phyloP scores from a whole-genome alignment of 1,284 basidiomycete genomes.

The Cyathus pygmaeus region DNA sequence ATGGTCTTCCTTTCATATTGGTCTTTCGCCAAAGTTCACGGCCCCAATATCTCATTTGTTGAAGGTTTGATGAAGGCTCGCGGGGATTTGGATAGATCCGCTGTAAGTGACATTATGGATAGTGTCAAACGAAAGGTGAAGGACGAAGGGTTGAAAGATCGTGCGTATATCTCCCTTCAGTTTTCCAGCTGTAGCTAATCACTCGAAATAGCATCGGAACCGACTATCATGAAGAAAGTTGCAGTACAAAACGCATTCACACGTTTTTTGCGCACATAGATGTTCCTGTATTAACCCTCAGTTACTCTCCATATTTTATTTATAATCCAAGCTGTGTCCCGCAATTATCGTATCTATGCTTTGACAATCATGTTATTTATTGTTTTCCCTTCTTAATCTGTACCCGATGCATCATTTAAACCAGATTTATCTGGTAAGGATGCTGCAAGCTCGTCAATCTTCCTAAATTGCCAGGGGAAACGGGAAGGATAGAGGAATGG shows the following conservation, averaged over 20 bases:
- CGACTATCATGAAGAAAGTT: constrained; percentile 89
- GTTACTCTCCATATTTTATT: constrained; percentile 11
- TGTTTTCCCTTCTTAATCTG: constrained; percentile 34
- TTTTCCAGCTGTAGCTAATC: constrained; percentile 11
- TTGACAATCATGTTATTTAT: too few relatives aligned
- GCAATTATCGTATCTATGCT: too few relatives aligned
- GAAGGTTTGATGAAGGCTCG: constrained; percentile 91
- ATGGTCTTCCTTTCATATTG: constrained; percentile 96
- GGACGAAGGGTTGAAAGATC: constrained; percentile 85
- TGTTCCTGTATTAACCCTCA: neutral
- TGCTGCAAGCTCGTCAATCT: constrained; percentile 89
- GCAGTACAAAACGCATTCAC: constrained; percentile 80
- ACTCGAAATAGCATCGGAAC: constrained; percentile 67
- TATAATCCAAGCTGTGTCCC: too few relatives aligned
- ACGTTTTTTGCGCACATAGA: constrained; percentile 63
- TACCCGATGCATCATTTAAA: constrained; percentile 51
- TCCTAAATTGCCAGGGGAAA: constrained; percentile 96
- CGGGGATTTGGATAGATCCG: constrained; percentile 89
- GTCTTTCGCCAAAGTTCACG: constrained; percentile 96
- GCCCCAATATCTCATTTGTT: constrained; percentile 92
- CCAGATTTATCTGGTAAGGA: constrained; percentile 77
- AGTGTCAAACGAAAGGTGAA: constrained; percentile 92
- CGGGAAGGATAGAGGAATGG: constrained; percentile 96
- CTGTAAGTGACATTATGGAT: constrained; percentile 94
- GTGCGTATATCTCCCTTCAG: constrained; percentile 60